Conservation (phyloP, 257 asterid species). For the Misopates orontium region DNA sequence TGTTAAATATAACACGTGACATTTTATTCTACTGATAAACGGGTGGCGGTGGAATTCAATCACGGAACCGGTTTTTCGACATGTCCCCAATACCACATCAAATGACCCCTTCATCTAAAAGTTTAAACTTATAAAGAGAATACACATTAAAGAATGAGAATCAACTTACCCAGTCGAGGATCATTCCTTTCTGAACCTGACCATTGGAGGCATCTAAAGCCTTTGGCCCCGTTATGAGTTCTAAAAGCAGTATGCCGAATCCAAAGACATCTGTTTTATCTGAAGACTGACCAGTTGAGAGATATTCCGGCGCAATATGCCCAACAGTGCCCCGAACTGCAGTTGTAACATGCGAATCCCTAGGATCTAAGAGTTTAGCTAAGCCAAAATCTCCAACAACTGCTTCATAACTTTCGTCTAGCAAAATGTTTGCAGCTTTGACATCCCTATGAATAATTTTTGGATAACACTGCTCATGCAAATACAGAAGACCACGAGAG, state of each 20-base stretch:
- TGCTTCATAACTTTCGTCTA: constrained; percentile 86
- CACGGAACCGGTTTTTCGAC: too few relatives aligned
- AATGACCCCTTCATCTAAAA: too few relatives aligned
- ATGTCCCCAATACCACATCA: too few relatives aligned
- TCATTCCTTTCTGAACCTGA: constrained; percentile 78
- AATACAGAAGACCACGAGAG: constrained; percentile 84
- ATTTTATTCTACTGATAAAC: too few relatives aligned
- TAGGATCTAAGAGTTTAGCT: constrained; percentile 84
- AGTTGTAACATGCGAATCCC: constrained; percentile 90
- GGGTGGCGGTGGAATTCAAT: too few relatives aligned
- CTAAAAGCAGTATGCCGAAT: constrained; percentile 82
- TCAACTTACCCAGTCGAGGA: constrained; percentile 76
- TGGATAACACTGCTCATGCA: constrained; percentile 91
- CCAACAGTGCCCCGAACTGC: constrained; percentile 96
- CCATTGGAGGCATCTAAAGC: constrained; percentile 65
- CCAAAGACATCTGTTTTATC: constrained; percentile 95
- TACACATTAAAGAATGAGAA: neutral
- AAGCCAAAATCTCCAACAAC: constrained; percentile 96
- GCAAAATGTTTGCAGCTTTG: constrained; percentile 90
- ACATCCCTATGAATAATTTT: constrained; percentile 91
- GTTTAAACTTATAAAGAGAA: too few relatives aligned
- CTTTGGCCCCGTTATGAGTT: constrained; percentile 81
- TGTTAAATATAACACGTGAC: too few relatives aligned
- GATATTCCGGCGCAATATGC: constrained; percentile 92
- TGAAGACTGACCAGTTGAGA: constrained; percentile 94